Percentiles rank a stretch among this genome's conserved stretches.
Conservation (phyloP, 1,284 basidiomycete genomes). For the Puccinia novopanici region DNA sequence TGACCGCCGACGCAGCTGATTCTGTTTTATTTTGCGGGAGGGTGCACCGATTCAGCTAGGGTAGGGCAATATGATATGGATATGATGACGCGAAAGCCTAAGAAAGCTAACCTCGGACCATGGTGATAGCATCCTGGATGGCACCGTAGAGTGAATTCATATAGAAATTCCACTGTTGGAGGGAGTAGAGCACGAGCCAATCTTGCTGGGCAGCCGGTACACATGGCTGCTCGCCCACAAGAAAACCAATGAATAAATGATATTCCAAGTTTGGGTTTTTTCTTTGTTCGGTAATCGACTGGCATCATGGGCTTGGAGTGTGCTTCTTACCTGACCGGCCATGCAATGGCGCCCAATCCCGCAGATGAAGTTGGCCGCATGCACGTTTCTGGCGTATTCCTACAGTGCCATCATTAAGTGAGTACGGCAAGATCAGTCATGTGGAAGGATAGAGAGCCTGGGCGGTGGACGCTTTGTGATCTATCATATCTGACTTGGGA, state of each 20-base stretch:
- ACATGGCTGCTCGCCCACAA: constrained; percentile 21
- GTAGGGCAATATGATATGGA: too few species aligned
- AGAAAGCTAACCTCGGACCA: constrained; percentile 40
- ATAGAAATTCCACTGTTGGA: constrained; percentile 49
- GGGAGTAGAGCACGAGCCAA: constrained; percentile 43
- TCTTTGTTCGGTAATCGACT: not conserved
- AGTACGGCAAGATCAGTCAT: not conserved
- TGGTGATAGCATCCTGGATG: constrained; percentile 30
- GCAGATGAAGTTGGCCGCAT: constrained; percentile 48
- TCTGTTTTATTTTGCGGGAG: not conserved
- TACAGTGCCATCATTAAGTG: not conserved
- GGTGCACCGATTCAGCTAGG: too few species aligned
- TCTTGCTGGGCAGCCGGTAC: constrained; percentile 29
- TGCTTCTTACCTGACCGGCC: constrained; percentile 37
- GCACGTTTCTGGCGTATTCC: constrained; percentile 41
- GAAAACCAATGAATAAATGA: not conserved
- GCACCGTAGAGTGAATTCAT: constrained; percentile 49
- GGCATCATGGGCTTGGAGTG: not conserved
- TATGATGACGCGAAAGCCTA: too few species aligned
- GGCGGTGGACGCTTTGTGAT: not conserved
- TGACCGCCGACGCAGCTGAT: constrained; percentile 27
- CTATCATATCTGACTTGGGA: not conserved
- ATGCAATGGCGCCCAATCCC: constrained; percentile 39
- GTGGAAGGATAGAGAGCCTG: not conserved
- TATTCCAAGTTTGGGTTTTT: not conserved